Conservation (phyloP, 345 rosid genomes). For the Hypericum androsaemum region DNA sequence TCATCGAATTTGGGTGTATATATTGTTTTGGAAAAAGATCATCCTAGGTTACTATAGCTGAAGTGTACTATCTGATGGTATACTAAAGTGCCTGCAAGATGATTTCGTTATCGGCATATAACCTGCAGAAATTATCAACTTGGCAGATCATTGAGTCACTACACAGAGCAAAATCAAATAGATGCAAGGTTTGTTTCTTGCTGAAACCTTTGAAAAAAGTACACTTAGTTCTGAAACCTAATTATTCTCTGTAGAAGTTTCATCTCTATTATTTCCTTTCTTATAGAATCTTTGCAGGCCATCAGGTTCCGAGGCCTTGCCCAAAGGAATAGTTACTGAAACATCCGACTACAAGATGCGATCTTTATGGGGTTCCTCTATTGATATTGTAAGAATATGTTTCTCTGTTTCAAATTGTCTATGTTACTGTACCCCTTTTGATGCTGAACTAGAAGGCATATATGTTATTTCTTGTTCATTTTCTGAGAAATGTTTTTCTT, state of each 20-base stretch:
- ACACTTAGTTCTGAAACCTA: background rate
- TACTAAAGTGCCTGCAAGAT: background rate
- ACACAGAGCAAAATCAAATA: constrained; percentile 19
- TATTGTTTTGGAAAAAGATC: too few relatives aligned
- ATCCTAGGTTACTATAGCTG: too few relatives aligned
- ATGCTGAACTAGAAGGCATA: background rate
- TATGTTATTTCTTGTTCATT: background rate
- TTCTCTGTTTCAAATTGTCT: background rate
- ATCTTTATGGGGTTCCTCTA: constrained; percentile 42
- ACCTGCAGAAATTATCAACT: constrained; percentile 41
- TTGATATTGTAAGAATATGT: constrained; percentile 28
- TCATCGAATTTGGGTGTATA: too few relatives aligned
- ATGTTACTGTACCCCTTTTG: background rate
- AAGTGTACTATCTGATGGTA: background rate
- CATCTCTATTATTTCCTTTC: constrained; percentile 9
- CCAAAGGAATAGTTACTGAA: constrained; percentile 48
- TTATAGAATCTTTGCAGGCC: constrained; percentile 41
- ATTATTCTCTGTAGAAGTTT: background rate
- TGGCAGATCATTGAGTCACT: constrained; percentile 33
- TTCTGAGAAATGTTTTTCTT: constrained; percentile 1
- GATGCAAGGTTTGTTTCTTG: constrained; percentile 54
- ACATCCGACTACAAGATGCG: constrained; percentile 54
- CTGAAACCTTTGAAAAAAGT: background rate
- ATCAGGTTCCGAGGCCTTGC: constrained; percentile 48
- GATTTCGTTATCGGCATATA: background rate